Base-by-base conservation (phyloP, 2,329 filamentous ascomycete genomes). In the Fusarium sp. region DNA sequence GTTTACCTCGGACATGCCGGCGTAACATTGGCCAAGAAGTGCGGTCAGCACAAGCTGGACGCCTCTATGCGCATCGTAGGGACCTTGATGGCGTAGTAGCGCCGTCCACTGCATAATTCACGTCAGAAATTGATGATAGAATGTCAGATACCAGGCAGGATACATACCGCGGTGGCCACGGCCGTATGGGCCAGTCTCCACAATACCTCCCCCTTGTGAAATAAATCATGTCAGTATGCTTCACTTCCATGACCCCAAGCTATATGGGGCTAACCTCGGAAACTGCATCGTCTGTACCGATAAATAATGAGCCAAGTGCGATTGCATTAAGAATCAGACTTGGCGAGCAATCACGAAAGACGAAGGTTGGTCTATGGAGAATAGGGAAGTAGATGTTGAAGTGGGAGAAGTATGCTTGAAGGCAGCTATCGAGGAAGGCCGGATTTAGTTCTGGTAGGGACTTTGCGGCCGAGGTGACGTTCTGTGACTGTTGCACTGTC, bases 341-440 rank as follows among this genome's bases (percentile, higher is more conserved):
- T 5, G 40, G 40, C 8, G 40, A 43, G 13, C 22, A 43, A 43
- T 43, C 40, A 22, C 40, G 40, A n/a, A 24, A 43, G 24, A 43
- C 20, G 5, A 43, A 24, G 7, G 20, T 43, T 43, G 40, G 20
- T 5, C 40, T 20, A 26, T 43, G 40, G 7, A 43, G 40, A 14
- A 43, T 26, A 17, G 40, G 40, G 14, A 43, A 43, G 22, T 43
- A 43, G 20, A 43, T 43, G 13, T 43, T 43, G 40, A 43, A 43
- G 40, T 43, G 15, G 13, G 40, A 43, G n/a, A 15, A 43, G 40
- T 43, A 43, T 43, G 40, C 40, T 43, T 43, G 40, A 43, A 24
- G 40, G 17, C 40, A 43, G 20, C 20, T 43, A 43, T 43, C 40
- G 24, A 43, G 40, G 9, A 43, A 43, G 15, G 40, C 22, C 4